phyloP scores from a whole-genome alignment of 257 asterid genomes.

The Solanum boliviense region DNA sequence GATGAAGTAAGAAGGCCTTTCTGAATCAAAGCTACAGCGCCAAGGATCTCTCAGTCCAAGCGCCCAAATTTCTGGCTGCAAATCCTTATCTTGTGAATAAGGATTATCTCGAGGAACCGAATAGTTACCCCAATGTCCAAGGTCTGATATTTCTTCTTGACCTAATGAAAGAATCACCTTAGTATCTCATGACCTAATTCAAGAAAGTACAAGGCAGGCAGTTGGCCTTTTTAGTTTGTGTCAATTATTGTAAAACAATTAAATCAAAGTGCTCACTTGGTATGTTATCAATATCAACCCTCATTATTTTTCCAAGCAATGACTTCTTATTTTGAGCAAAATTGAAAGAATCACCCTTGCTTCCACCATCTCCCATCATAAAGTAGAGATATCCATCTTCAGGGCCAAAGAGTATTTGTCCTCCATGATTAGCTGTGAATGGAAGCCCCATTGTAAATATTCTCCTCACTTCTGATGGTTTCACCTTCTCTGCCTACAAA shows the following conservation, averaged over 20 bases:
- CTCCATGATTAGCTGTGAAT: constrained; percentile 53
- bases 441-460: constrained; percentile 84
- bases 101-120: constrained; percentile 75
- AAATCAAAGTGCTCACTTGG: constrained; percentile 44
- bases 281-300: constrained; percentile 61
- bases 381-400: constrained; percentile 68
- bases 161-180: constrained; percentile 22
- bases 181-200: neutral
- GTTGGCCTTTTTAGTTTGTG: neutral
- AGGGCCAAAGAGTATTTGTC: constrained; percentile 93
- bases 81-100: constrained; percentile 37
- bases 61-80: constrained; percentile 78
- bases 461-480: constrained; percentile 60
- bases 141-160: constrained; percentile 38
- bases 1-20: constrained; percentile 75
- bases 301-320: constrained; percentile 71
- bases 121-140: constrained; percentile 74
- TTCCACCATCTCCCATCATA: constrained; percentile 90
- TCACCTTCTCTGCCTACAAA: constrained; percentile 45
- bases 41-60: constrained; percentile 77
- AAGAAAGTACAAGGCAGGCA: neutral
- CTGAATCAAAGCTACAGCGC: constrained; percentile 92
- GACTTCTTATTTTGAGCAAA: constrained; percentile 89
- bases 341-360: constrained; percentile 67
- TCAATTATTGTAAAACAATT: neutral